Percentiles rank a stretch among this genome's conserved stretches.
Evolutionary conservation across 768 basidiomycete genomes (phyloP).

Genomic region (Pleurotus sapidus): DNA sequence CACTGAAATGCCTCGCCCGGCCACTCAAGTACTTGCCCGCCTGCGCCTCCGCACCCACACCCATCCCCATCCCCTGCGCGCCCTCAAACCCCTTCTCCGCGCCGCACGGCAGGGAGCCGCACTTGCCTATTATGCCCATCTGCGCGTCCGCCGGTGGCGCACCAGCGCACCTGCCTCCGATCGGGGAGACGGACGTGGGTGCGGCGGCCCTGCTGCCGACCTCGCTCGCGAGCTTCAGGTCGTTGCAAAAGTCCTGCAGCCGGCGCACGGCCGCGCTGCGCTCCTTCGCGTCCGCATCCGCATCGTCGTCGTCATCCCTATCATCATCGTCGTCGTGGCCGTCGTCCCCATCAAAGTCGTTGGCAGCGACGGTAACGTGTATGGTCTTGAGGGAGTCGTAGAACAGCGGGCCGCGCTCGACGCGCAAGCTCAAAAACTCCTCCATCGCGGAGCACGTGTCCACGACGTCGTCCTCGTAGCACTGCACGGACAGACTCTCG

Average conservation of each 20-base stretch:
- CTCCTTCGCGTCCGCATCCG: slow-evolving; percentile 35
- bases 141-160: too few species aligned
- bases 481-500: slow-evolving; percentile 53
- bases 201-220: slow-evolving; percentile 17
- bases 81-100: too few species aligned
- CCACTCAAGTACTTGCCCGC: too few species aligned
- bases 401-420: slow-evolving; percentile 45
- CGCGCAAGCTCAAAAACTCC: slow-evolving; percentile 51
- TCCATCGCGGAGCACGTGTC: slow-evolving; percentile 57
- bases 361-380: slow-evolving; percentile 43
- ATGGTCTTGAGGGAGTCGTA: slow-evolving; percentile 48
- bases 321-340: slow-evolving; percentile 8
- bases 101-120: too few species aligned
- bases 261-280: slow-evolving; percentile 36
- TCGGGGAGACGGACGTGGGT: too few species aligned
- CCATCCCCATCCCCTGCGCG: too few species aligned
- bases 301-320: too few species aligned
- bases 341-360: slow-evolving; percentile 11
- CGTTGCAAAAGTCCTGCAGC: slow-evolving; percentile 48
- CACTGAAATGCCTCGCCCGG: too few species aligned
- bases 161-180: too few species aligned
- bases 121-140: too few species aligned
- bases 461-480: slow-evolving; percentile 62
- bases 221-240: slow-evolving; percentile 39
- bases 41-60: too few species aligned